These are phyloP conservation scores for Leishmania arabica DNA, from an alignment of 208 protist species.

Conservation along the genomic window DNA sequence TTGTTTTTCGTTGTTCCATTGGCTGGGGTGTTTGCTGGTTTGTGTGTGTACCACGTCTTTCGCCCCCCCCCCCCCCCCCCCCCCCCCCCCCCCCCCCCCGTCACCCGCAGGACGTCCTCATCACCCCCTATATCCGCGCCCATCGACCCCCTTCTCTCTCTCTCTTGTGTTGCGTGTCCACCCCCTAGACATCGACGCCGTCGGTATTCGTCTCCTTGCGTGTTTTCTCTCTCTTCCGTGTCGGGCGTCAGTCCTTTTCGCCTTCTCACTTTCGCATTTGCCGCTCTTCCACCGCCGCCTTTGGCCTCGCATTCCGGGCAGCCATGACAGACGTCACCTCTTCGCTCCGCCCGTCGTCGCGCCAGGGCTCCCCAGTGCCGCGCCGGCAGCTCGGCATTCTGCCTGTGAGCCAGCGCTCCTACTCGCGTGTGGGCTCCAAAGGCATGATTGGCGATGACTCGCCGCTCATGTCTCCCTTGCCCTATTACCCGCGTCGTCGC, in stretches of 20 bases:
- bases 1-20: too few species aligned
- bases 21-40: neutral
- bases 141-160: neutral
- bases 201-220: neutral
- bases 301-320: neutral
- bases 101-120: neutral
- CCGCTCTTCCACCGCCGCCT: neutral
- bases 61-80: neutral
- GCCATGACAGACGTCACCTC: conserved; percentile 13
- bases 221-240: neutral
- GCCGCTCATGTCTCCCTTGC: conserved; percentile 77
- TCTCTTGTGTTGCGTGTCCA: neutral
- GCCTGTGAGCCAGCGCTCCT: conserved; percentile 83
- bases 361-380: conserved; percentile 64
- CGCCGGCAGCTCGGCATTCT: conserved; percentile 74
- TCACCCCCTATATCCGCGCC: neutral
- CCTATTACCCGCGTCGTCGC: conserved; percentile 74
- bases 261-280: neutral
- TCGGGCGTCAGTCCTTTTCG: neutral
- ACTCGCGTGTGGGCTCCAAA: conserved; percentile 75
- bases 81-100: neutral
- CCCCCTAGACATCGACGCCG: neutral
- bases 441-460: conserved; percentile 63
- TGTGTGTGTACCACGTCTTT: neutral
- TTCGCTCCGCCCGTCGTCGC: conserved; percentile 24